Evolutionary conservation across 352 stramenopile genomes (phyloP), one percentile per base, ranked within the genome.

Genomic region (Globisporangium barbulae): DNA sequence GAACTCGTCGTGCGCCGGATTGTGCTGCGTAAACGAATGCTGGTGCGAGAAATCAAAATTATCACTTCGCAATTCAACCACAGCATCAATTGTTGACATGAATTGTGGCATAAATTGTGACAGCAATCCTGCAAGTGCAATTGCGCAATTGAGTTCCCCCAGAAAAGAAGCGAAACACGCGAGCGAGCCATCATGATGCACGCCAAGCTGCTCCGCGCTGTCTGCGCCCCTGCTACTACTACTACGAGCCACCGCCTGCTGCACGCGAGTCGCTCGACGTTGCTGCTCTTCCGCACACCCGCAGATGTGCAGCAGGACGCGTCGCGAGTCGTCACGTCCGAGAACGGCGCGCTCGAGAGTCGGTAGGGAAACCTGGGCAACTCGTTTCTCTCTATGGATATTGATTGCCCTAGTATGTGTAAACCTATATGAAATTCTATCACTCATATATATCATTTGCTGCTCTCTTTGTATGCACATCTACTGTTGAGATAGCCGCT

Each of bases 221-320:
- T 21, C 39, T 35, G 8, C 28, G 22, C 30, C 21, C 8, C 44
- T 41, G 3, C 53, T 2, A 2, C 47, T 47, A 41, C 31, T 15
- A 5, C 12, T 22, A 19, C 28, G 8, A 33, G 52, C n/a, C 30
- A 21, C 35, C 76, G 76, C 28, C 62, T 69, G 31, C 55, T 91
- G 25, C 82, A 91, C 59, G 71, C 61, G 15, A 84, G 76, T 0
- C 52, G 69, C 22, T 53, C 71, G 31, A 55, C 68, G 31, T 45
- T 58, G 7, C 87, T 88, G 61, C 75, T 91, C 33, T 73, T 89
- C 53, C 79, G 79, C 22, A 80, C 78, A 35, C 73, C 76, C 5
- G 69, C 76, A 31, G 78, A 92, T 59, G 77, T 87, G 30, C 69
- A 59, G 15, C 61, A 72, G 53, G 73, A 75, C 10, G 21, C 35